Base-by-base conservation (phyloP, 2,329 filamentous ascomycete species). In the Dichotomopilus funicola region DNA sequence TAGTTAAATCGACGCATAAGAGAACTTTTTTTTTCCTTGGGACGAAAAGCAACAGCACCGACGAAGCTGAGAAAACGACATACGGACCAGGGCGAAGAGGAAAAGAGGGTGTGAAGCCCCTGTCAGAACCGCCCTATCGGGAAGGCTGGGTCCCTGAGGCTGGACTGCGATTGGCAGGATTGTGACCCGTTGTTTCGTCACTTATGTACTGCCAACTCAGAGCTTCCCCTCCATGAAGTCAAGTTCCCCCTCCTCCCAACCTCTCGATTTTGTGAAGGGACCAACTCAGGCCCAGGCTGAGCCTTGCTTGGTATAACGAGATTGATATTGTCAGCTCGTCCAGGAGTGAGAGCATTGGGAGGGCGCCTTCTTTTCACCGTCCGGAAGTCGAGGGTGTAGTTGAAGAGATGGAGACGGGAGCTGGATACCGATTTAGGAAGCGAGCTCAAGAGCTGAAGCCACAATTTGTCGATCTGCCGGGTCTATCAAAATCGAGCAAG, bases 141-240 rank as follows among this genome's bases (percentile, higher is more conserved):
- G 59, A 60, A 60, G 45, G 47, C 31, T 56, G 49, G 62, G 56
- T 53, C 43, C 53, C 55, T 54, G 56, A 57, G 53, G 47, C 55
- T 47, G 47, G 47, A 31, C 33, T 49, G 48, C 59, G 56, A 65
- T 65, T 65, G 61, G 63, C 38, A 41, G 37, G 38, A 19, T 34
- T 11, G 31, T 36, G 53, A 42, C 51, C 53, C 42, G 50, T 44
- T 55, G 58, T 63, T 63, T 65, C 63, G 63, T 65, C 63, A 65
- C 53, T 58, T 58, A 65, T 67, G 65, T 64, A 66, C 56, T 66
- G 66, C 66, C 66, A 68, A 57, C 66, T 61, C 65, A 67, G 60
- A 62, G 59, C 57, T 55, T 43, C 50, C 42, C 44, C 40, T 42
- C 55, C 52, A 48, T 35, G 49, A 35, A 47, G 48, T 40, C 55